phyloP scores from a whole-genome alignment of 331 rosid species.

The Rhamnella rubrinervis region DNA sequence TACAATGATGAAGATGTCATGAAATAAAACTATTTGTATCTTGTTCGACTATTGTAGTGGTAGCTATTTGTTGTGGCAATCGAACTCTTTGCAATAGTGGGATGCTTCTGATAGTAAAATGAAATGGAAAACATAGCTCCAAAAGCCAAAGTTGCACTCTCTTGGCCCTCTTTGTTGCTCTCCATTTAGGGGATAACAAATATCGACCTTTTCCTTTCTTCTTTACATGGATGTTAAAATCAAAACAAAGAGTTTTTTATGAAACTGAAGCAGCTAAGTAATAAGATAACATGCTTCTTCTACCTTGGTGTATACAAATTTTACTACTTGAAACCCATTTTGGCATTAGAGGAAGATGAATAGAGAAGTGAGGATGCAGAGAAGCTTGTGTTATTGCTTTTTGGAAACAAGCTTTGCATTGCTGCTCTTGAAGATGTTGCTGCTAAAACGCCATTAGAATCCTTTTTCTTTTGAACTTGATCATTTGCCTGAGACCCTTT shows the following conservation, averaged over 20 bases:
- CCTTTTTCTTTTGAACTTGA: constrained; percentile 24
- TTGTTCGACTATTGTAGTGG: too few species aligned
- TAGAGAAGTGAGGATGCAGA: constrained; percentile 48
- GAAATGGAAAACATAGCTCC: constrained; percentile 9
- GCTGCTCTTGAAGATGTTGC: constrained; percentile 57
- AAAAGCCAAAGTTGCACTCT: constrained; percentile 33
- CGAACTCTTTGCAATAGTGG: too few species aligned
- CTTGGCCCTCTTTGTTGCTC: constrained; percentile 35
- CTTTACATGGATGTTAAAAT: constrained; percentile 37
- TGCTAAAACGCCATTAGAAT: constrained; percentile 37
- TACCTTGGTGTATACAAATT: background rate
- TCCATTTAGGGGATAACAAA: constrained; percentile 46
- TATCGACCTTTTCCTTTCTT: constrained; percentile 34
- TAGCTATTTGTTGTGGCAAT: too few species aligned
- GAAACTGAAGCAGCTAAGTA: constrained; percentile 29
- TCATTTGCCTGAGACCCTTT: constrained; percentile 61
- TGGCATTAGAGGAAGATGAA: constrained; percentile 37
- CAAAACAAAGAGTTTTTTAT: background rate
- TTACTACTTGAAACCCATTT: constrained; percentile 23
- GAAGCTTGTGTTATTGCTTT: constrained; percentile 62
- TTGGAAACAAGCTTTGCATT: constrained; percentile 44
- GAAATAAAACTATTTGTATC: too few species aligned
- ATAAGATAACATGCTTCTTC: constrained; percentile 18
- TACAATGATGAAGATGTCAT: too few species aligned
- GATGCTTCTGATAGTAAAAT: too few species aligned